Base-by-base conservation (phyloP, 352 stramenopile genomes). In the Ophiocytium majus region DNA sequence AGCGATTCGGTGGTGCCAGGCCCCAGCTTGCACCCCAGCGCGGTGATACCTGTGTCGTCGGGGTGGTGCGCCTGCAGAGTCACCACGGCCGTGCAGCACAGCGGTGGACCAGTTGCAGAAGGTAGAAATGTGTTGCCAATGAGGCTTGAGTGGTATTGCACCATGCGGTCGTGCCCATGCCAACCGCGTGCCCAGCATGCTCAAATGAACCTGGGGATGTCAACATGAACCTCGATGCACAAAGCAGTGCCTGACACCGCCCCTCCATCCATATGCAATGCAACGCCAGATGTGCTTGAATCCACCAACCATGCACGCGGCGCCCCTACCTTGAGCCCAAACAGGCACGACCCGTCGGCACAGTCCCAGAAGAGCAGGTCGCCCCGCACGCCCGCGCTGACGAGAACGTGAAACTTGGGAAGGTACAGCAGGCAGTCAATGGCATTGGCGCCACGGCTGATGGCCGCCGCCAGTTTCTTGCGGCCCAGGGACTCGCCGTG, bases 41-140 rank as follows among this genome's bases (percentile, higher is more conserved):
- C 63, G 32, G 50, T 85, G 23, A 86, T 50, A 32, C 84, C 84
- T 23, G 79, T 32, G 32, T 85, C 79, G 75, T 87, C 75, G 0
- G 84, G 84, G 33, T 87, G 84, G 33, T 66, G 32, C 32, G 80
- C 80, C 0, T 75, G 80, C 31, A 37, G 64, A n/a, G n/a, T n/a
- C n/a, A n/a, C n/a, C n/a, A n/a, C n/a, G n/a, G n/a, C n/a, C n/a
- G n/a, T n/a, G n/a, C n/a, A n/a, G n/a, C n/a, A n/a, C n/a, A n/a
- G n/a, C n/a, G n/a, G n/a, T n/a, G n/a, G n/a, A n/a, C n/a, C n/a
- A n/a, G n/a, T n/a, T n/a, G n/a, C n/a, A n/a, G n/a, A n/a, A n/a
- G n/a, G n/a, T n/a, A n/a, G n/a, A n/a, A n/a, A n/a, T n/a, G n/a
- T n/a, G n/a, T n/a, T n/a, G n/a, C n/a, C n/a, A n/a, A n/a, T n/a